Base-by-base conservation (phyloP, 306 rosid species). In the Quercus rubra region DNA sequence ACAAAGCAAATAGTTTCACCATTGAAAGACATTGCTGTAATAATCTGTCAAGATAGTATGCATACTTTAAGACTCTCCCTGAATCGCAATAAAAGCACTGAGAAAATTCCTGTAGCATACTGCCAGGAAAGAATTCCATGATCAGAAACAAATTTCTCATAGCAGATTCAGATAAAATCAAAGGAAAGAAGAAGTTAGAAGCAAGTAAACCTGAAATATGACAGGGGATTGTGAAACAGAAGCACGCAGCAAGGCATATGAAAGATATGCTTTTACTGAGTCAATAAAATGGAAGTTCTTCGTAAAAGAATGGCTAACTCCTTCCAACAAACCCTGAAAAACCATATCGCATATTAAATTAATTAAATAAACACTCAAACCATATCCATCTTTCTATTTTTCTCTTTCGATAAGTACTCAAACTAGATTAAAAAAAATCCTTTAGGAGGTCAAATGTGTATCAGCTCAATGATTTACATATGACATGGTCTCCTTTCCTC, bases 221-320 rank as follows among this genome's bases (percentile, higher is more conserved):
- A 91, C 84, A 18, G 96, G 91, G 77, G 97, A 90, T 80, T 92
- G 97, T 28, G 98, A 91, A 85, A 96, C 96, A 81, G 97, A 91
- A 87, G 99, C 97, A 80, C 98, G 92, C 83, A 96, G 79, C 79
- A 96, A 81, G 43, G 97, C 99, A 86, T 96, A 96, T 59, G 99
- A 96, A 82, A 96, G 97, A 87, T 91, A 96, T 55, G 99, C 99
- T 90, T 96, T 96, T 87, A 96, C 99, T n/a, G 99, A 93, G 81
- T 96, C 99, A 80, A 96, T 96, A 83, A 96, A 96, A 87, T 96
- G 97, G 82, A 93, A 93, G 87, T 93, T 90, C 85, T 93, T 91
- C 33, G 98, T 96, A 87, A 93, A 96, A 75, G 93, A 82, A 79
- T 96, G 96, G 76, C 93, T 92, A 79, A 96, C 99, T 71, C 99